Evolutionary conservation across 306 rosid genomes (phyloP).

Genomic region (Astragalus membranaceus): DNA sequence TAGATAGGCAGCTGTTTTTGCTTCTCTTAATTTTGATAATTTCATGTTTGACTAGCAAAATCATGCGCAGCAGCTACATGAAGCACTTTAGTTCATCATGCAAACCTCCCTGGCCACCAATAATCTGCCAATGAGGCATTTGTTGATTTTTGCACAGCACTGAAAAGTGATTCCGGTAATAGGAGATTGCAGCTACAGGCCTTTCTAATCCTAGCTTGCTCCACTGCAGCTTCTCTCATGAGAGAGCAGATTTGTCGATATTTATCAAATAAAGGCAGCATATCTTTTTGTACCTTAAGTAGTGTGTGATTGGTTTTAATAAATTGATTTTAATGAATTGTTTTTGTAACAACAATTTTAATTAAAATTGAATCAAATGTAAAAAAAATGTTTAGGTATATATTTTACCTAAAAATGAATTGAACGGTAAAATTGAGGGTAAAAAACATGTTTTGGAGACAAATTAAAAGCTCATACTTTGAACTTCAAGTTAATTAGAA

Average conservation of each 20-base stretch:
- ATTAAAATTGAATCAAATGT: too few relatives aligned
- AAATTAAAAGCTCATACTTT: too few relatives aligned
- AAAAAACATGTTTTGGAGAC: too few relatives aligned
- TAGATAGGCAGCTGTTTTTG: neutral
- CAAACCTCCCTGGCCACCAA: neutral
- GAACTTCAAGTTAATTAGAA: too few relatives aligned
- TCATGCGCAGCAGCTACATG: neutral
- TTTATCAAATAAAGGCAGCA: neutral
- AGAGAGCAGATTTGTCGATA: neutral
- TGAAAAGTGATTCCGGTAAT: slow-evolving; percentile 18
- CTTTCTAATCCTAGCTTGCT: too few relatives aligned
- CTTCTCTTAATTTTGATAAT: slow-evolving; percentile 3
- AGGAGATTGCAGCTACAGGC: neutral
- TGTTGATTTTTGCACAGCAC: neutral
- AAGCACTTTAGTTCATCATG: neutral
- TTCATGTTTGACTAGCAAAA: neutral
- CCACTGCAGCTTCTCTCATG: neutral
- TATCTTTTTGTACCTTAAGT: slow-evolving; percentile 22
- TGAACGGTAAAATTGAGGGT: too few relatives aligned
- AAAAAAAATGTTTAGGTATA: too few relatives aligned
- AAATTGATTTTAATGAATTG: too few relatives aligned
- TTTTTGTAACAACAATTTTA: too few relatives aligned
- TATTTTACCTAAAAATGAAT: too few relatives aligned
- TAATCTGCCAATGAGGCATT: neutral
- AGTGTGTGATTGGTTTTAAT: too few relatives aligned